Conservation (phyloP, 257 asterid genomes). For the Phtheirospermum japonicum region DNA sequence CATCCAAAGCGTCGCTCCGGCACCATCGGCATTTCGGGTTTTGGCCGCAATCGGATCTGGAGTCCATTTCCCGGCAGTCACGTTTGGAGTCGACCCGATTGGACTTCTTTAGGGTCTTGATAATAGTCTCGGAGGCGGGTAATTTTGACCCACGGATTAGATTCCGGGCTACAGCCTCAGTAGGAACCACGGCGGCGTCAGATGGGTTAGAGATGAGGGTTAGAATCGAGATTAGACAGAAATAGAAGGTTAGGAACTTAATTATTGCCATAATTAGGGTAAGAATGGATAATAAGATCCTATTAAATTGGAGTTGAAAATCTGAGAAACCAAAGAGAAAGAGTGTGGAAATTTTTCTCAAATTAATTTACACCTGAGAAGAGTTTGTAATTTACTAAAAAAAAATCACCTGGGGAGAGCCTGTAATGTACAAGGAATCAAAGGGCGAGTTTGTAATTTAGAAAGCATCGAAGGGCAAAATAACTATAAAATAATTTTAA, state of each 20-base stretch:
- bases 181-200: slow-evolving; percentile 24
- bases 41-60: slow-evolving; percentile 37
- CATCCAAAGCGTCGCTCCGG: slow-evolving; percentile 40
- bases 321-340: background rate
- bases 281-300: background rate
- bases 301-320: no score
- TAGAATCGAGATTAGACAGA: slow-evolving; percentile 18
- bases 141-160: slow-evolving; percentile 26
- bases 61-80: slow-evolving; percentile 25
- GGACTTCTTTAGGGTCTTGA: slow-evolving; percentile 15
- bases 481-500: background rate
- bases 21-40: slow-evolving; percentile 40
- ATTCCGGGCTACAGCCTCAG: slow-evolving; percentile 23
- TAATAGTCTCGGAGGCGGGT: slow-evolving; percentile 2
- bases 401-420: no score
- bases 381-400: no score
- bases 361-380: no score
- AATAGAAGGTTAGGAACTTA: slow-evolving; percentile 4
- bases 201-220: slow-evolving; percentile 13
- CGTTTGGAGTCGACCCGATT: slow-evolving; percentile 33
- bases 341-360: no score
- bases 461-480: background rate
- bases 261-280: slow-evolving; percentile 12
- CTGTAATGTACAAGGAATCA: no score
- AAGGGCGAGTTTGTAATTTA: slow-evolving; percentile 3